These are phyloP conservation scores for Saturnispora ahearnii DNA, from an alignment of 805 yeast species.

Conservation along the genomic window DNA sequence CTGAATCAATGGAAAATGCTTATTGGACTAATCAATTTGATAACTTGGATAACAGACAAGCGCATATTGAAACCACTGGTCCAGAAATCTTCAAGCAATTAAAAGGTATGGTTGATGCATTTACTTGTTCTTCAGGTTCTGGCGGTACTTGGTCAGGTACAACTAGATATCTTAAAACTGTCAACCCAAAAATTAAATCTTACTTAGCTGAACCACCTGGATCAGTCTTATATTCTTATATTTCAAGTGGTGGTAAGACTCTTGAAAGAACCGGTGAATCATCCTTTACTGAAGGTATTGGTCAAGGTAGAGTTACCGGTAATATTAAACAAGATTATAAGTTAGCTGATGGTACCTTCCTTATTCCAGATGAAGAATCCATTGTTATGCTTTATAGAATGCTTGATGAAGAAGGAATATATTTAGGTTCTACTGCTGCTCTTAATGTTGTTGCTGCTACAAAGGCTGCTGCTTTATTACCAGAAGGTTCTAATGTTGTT, in stretches of 20 bases:
- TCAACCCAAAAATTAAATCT: constrained; percentile 51
- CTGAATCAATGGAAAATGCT: constrained; percentile 65
- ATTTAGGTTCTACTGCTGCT: constrained; percentile 85
- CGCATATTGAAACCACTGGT: constrained; percentile 86
- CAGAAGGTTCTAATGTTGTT: constrained; percentile 73
- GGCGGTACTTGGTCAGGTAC: constrained; percentile 91
- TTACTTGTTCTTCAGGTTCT: constrained; percentile 88
- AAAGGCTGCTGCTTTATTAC: constrained; percentile 63
- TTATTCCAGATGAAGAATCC: constrained; percentile 69
- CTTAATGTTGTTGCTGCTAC: constrained; percentile 86
- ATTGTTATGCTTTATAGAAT: constrained; percentile 78
- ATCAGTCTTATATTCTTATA: constrained; percentile 70
- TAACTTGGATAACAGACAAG: constrained; percentile 76
- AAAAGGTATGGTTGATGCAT: constrained; percentile 72
- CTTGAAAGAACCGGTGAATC: constrained; percentile 62
- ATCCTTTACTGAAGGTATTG: constrained; percentile 92
- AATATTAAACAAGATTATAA: constrained; percentile 68
- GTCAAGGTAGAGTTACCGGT: constrained; percentile 87
- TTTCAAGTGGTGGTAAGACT: constrained; percentile 59
- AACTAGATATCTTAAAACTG: constrained; percentile 67
- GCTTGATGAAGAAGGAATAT: constrained; percentile 84
- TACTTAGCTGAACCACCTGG: constrained; percentile 93
- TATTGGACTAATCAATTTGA: constrained; percentile 97
- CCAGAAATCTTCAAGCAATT: constrained; percentile 90
- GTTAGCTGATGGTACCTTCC: constrained; percentile 70